Base-by-base conservation (phyloP, 768 basidiomycete genomes). In the Lenzites betulinus region DNA sequence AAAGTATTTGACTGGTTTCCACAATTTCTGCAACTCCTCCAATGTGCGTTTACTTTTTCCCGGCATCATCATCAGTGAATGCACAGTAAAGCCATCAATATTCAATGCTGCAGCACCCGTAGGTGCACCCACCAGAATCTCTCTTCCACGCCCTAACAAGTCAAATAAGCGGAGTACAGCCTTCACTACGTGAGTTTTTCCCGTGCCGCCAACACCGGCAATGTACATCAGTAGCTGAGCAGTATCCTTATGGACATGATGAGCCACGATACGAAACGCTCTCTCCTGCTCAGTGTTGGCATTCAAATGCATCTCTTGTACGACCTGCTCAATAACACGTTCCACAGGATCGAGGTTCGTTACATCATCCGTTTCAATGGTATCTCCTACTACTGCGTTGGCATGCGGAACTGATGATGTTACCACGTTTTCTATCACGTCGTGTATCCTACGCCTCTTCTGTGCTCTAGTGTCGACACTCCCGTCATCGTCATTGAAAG, bases 61-160 rank as follows among this genome's bases (percentile, higher is more conserved):
- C 0, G 60, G 60, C 7, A 69, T 33, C 47, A 72, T 56, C 0
- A 64, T 62, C 4, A 76, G 52, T 0, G 71, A 63, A 54, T 75
- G 73, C 3, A 75, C 51, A 0, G 75, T 76, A 20, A 62, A 66
- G 0, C 74, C 74, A 0, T 58, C 66, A 9, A 76, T 72, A 1
- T 71, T 36, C 0, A 61, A 41, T 0, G 75, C 75, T 0, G 74
- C 70, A 22, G 65, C 69, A 0, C 75, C 74, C 2, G 75, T 75
- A 23, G 68, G 68, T 15, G 73, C 72, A 2, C 65, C 52, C 0
- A 68, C 52, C 1, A 65, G 30, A 8, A 73, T 35, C 18, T 67
- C 55, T 2, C 64, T 33, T 2, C 28, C 5, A 6, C 58, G 25
- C 0, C 47, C 44, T 25, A 61, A 28, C 8, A 22, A 18, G 1